Evolutionary conservation across 805 yeast species (phyloP).

Genomic region (Kurtzmaniella fragi): DNA sequence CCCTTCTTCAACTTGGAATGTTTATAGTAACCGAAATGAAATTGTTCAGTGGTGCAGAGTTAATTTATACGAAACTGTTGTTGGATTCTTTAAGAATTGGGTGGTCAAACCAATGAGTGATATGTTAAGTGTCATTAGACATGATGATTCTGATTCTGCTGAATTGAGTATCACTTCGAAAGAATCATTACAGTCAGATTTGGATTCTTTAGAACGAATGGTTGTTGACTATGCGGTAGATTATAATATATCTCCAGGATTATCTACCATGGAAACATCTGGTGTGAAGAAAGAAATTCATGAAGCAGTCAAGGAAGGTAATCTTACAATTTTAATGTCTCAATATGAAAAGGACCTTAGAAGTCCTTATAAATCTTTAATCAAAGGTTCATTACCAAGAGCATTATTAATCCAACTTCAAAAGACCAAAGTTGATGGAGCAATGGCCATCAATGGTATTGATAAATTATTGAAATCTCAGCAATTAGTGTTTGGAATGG

Average conservation of each 20-base stretch:
- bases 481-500: constrained; percentile 87
- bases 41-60: constrained; percentile 53
- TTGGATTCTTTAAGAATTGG: constrained; percentile 79
- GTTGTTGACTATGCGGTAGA: constrained; percentile 60
- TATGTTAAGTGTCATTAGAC: constrained; percentile 75
- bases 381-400: constrained; percentile 70
- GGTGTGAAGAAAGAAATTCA: constrained; percentile 29
- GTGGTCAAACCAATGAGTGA: constrained; percentile 67
- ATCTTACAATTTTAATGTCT: constrained; percentile 72
- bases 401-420: constrained; percentile 88
- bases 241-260: constrained; percentile 14
- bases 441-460: constrained; percentile 82
- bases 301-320: constrained; percentile 60
- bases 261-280: constrained; percentile 12
- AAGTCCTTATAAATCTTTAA: constrained; percentile 56
- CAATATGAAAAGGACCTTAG: constrained; percentile 75
- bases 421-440: constrained; percentile 93
- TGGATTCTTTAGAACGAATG: constrained; percentile 83
- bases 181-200: constrained; percentile 72
- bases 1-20: constrained; percentile 41
- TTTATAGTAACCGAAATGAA: constrained; percentile 48
- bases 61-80: constrained; percentile 58
- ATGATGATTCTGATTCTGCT: constrained; percentile 57
- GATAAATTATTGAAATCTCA: constrained; percentile 86
- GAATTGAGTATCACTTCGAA: constrained; percentile 75